Conservation (phyloP, 2,329 filamentous ascomycete genomes). For the Alternaria ethzedia region DNA sequence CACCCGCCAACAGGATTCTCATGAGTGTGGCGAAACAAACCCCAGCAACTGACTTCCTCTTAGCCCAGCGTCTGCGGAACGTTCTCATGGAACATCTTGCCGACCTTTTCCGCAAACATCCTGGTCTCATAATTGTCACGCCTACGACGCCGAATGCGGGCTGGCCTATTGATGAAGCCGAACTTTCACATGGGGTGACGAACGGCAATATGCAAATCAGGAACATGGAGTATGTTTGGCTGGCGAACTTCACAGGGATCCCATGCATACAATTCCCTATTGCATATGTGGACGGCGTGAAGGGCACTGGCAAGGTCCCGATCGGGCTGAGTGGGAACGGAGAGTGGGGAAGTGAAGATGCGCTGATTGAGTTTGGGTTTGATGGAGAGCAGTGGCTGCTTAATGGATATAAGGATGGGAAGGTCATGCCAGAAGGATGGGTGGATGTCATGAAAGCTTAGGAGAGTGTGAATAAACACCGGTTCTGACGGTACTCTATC, state of each 20-base stretch:
- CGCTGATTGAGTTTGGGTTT: conserved; percentile 59
- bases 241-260: conserved; percentile 81
- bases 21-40: conserved; percentile 70
- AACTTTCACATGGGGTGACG: conserved; percentile 68
- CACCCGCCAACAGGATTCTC: conserved; percentile 72
- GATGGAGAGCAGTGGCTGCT: conserved; percentile 59
- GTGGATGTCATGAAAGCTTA: conserved; percentile 46
- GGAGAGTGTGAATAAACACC: neutral
- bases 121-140: conserved; percentile 78
- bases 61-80: conserved; percentile 74
- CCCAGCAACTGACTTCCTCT: conserved; percentile 71
- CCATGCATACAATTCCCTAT: conserved; percentile 78
- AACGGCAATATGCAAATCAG: conserved; percentile 76
- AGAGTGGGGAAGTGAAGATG: conserved; percentile 62
- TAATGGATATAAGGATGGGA: conserved; percentile 44
- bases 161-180: conserved; percentile 73
- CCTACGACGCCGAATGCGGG: conserved; percentile 79
- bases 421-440: conserved; percentile 45
- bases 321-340: conserved; percentile 62
- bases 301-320: conserved; percentile 61
- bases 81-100: conserved; percentile 81
- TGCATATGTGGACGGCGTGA: conserved; percentile 68
- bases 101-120: conserved; percentile 71
- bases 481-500: neutral
- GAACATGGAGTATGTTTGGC: conserved; percentile 84